phyloP scores from a whole-genome alignment of 441 rosid species.

The Heliophila coronopifolia region DNA sequence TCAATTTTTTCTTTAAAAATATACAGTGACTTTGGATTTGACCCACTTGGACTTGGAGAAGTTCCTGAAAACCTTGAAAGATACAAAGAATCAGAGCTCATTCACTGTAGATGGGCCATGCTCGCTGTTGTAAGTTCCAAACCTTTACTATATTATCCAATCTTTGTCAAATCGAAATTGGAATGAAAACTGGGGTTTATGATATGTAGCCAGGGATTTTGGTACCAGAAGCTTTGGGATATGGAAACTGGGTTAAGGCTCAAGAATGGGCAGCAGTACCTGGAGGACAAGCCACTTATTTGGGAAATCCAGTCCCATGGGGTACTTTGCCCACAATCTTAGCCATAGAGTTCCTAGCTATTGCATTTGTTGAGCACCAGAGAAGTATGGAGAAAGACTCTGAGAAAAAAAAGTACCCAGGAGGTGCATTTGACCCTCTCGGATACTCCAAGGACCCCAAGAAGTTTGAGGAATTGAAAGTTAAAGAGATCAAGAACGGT shows the following conservation, averaged over 20 bases:
- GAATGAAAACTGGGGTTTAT: neutral
- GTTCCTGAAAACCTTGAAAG: conserved; percentile 97
- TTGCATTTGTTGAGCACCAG: conserved; percentile 92
- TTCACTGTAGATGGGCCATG: conserved; percentile 99
- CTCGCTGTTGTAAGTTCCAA: conserved; percentile 81
- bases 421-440: conserved; percentile 96
- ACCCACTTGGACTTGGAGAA: conserved; percentile 84
- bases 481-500: conserved; percentile 37
- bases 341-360: conserved; percentile 76
- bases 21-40: conserved; percentile 97
- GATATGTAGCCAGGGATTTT: conserved; percentile 73
- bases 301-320: conserved; percentile 96
- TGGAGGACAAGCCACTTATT: conserved; percentile 93
- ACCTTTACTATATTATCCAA: neutral
- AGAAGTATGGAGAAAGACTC: conserved; percentile 97
- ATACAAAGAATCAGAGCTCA: conserved; percentile 88
- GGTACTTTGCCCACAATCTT: conserved; percentile 84
- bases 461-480: conserved; percentile 80
- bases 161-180: neutral
- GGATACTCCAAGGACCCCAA: conserved; percentile 94
- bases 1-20: neutral
- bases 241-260: conserved; percentile 96
- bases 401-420: conserved; percentile 94
- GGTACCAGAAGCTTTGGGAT: conserved; percentile 86
- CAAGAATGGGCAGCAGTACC: conserved; percentile 96